These are phyloP conservation scores for Echria macrotheca DNA, from an alignment of 495 filamentous ascomycete genomes.

Conservation along the genomic window DNA sequence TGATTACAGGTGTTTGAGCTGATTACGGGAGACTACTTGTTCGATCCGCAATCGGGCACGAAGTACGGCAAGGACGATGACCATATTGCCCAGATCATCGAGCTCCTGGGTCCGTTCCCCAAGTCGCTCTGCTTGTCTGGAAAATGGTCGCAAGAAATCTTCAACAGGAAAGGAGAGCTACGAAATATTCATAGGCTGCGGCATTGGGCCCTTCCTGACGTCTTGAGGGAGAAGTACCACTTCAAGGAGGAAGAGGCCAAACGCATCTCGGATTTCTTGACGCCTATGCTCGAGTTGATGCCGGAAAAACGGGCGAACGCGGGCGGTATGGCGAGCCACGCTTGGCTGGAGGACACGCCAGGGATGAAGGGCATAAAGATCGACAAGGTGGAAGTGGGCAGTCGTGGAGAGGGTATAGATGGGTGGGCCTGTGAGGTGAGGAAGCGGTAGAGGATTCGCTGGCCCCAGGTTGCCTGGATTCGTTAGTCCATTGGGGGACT, in stretches of 20 bases:
- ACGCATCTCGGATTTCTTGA: slow-evolving; percentile 77
- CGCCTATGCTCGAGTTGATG: slow-evolving; percentile 86
- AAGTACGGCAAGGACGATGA: slow-evolving; percentile 99
- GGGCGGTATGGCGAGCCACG: slow-evolving; percentile 83
- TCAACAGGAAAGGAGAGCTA: slow-evolving; percentile 95
- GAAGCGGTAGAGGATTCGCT: slow-evolving; percentile 53
- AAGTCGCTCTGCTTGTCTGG: slow-evolving; percentile 84
- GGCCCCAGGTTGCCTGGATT: neutral
- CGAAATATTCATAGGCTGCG: slow-evolving; percentile 96
- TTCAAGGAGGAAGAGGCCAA: slow-evolving; percentile 72
- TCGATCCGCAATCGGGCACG: slow-evolving; percentile 96
- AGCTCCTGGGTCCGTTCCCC: slow-evolving; percentile 89
- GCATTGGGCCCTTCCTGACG: slow-evolving; percentile 93
- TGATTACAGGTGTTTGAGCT: slow-evolving; percentile 81
- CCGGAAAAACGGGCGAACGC: slow-evolving; percentile 90
- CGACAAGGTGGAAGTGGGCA: slow-evolving; percentile 65
- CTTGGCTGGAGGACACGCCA: slow-evolving; percentile 72
- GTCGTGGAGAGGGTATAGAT: slow-evolving; percentile 87
- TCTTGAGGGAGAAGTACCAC: slow-evolving; percentile 95
- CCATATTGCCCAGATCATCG: slow-evolving; percentile 98
- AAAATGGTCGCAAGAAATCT: slow-evolving; percentile 98
- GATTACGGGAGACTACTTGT: slow-evolving; percentile 97
- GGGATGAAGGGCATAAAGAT: slow-evolving; percentile 81
- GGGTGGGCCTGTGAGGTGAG: slow-evolving; percentile 91
- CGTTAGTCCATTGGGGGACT: neutral